Evolutionary conservation across 805 yeast genomes (phyloP), one percentile per base, ranked within the genome.

Genomic region (Limtongozyma cylindracea): DNA sequence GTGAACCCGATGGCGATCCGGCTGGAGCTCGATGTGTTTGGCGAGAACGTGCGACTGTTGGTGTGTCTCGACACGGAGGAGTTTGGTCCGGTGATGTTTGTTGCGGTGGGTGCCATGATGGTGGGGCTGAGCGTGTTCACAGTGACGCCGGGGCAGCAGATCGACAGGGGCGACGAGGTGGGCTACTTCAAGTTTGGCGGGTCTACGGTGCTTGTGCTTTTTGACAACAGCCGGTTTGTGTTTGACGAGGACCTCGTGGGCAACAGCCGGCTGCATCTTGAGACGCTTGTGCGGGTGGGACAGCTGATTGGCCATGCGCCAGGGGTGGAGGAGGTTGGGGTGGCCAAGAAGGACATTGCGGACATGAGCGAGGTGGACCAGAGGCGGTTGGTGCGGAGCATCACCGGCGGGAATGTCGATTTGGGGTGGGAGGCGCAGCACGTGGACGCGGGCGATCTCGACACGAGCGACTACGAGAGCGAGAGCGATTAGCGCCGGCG

Each of bases 141-240:
- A 0, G 69, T 66, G 10, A 38, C 56, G 23, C 60, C 56, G 20
- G 78, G 77, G 3, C 64, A 64, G 20, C 18, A 23, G 0, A 53
- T 84, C 3, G 33, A 44, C 6, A 53, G 82, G 20, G 74, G 88
- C 4, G 82, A 74, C 19, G 96, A 84, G 34, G 43, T 84, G 13
- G 98, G 98, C 1, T 84, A 77, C 38, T 84, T 84, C 56, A 77
- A 82, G 38, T 84, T 84, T 47, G 98, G 98, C 9, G 98, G 98
- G 0, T 74, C 92, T 0, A 88, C 98, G 0, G 56, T 78, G 5
- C 45, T 84, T 3, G 40, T 73, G 1, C 38, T 88, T 5, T 62
- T 80, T 32, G 67, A 68, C 24, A 38, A 47, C 8, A 41, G 44
- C 3, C 32, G 26, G 6, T 53, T 73, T 32, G 28, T 30, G 13